Evolutionary conservation across 176 grass and related monocot genomes (phyloP), one percentile per base, ranked within the genome.

Genomic region (Aechmea fasciata): DNA sequence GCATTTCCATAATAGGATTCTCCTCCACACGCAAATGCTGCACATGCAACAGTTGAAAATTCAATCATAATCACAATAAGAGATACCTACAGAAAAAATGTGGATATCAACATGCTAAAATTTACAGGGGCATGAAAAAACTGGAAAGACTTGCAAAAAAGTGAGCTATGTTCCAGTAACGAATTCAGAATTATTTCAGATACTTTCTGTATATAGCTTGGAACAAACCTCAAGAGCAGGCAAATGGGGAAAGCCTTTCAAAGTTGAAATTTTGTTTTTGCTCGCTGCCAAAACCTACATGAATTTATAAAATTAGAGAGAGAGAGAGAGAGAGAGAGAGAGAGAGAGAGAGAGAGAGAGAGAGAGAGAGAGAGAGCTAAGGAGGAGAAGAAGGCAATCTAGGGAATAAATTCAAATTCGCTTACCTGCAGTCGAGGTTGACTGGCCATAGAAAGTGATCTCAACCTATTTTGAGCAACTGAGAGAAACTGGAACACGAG

Each of bases 261-360:
- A 80, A 75, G 89, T 87, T 81, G 89, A 90, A 81, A 97, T 87
- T 85, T 87, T 97, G 63, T 97, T 97, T 85, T 88, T 97, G 78
- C 86, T 92, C 51, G 86, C 93, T 13, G 86, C 93, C 79, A 97
- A 49, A 48, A 97, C 93, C 93, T 97, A 54, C 28, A 57, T 17
- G 24, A 69, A 14, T 49, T n/a, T 48, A 25, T 69, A 51, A 41
- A 74, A 41, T 11, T 2, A 22, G 66, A 71, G 10, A 69, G 47
- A 13, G 64, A 50, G 25, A 51, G 68, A 51, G 25, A 17, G 49
- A 41, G 33, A 75, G 50, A n/a, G n/a, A n/a, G n/a, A n/a, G 11
- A 57, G 73, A 64, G 24, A 65, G 51, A 51, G 29, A 4, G 29
- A 4, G 29, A 4, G 29, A 4, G 29, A 4, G 29, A 4, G 29